Evolutionary conservation across 352 stramenopile genomes (phyloP).

Genomic region (Phytophthora pseudosyringae): DNA sequence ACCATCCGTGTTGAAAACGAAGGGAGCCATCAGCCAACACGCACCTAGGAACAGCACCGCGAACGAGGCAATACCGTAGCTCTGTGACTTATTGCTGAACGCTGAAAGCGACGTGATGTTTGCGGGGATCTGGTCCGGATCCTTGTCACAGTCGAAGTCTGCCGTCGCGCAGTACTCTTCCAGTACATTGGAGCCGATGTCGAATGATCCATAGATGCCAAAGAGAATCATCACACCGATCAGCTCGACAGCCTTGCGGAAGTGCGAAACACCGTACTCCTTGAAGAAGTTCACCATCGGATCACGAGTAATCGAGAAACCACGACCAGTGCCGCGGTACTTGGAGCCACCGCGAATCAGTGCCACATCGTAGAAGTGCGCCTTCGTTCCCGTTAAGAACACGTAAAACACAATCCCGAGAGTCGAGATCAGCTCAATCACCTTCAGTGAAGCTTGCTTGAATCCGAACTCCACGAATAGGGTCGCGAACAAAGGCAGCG

Average conservation of each 20-base stretch:
- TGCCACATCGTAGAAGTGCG: constrained; percentile 88
- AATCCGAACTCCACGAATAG: constrained; percentile 84
- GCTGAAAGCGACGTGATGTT: constrained; percentile 74
- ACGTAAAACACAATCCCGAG: constrained; percentile 90
- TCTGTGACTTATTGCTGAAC: constrained; percentile 69
- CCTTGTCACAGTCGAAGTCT: constrained; percentile 55
- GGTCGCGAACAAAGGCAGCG: constrained; percentile 78
- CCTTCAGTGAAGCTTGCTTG: constrained; percentile 73
- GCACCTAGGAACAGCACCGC: constrained; percentile 82
- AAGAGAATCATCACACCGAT: constrained; percentile 89
- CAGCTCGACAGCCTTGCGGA: constrained; percentile 87
- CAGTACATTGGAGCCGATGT: constrained; percentile 57
- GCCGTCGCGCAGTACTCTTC: constrained; percentile 59
- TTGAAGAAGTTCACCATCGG: constrained; percentile 91
- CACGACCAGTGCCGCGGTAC: constrained; percentile 86
- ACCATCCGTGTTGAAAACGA: constrained; percentile 91
- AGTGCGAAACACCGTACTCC: constrained; percentile 88
- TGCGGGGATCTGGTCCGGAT: constrained; percentile 56
- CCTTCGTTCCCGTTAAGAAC: constrained; percentile 87
- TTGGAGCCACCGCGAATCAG: constrained; percentile 86
- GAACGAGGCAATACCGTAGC: constrained; percentile 83
- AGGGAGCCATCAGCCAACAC: constrained; percentile 85
- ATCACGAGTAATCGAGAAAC: constrained; percentile 87
- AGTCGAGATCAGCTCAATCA: constrained; percentile 79
- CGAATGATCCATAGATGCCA: constrained; percentile 79